Conservation (phyloP, 2,329 filamentous ascomycete genomes). For the Colletotrichum sp. region DNA sequence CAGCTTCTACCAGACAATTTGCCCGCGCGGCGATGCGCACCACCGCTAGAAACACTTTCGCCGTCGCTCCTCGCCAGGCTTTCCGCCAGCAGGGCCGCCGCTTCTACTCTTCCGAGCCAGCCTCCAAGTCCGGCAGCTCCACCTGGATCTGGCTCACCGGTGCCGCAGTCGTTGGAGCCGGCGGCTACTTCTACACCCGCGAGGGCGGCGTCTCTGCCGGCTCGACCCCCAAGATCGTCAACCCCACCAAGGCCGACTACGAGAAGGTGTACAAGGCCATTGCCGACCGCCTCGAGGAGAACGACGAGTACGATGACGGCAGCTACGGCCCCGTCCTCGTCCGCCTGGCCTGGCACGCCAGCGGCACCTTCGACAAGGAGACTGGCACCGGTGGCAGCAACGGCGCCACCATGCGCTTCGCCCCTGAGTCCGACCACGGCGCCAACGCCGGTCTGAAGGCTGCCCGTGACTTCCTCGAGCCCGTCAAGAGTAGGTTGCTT, state of each 20-base stretch:
- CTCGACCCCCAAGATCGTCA: constrained; percentile 57
- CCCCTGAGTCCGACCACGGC: constrained; percentile 86
- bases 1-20: constrained; percentile 44
- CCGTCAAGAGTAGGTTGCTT: constrained; percentile 72
- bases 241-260: constrained; percentile 84
- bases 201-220: constrained; percentile 55
- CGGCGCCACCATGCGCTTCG: constrained; percentile 95
- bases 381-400: constrained; percentile 93
- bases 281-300: constrained; percentile 79
- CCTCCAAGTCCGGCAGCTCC: constrained; percentile 54
- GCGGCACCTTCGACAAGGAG: constrained; percentile 88
- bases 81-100: constrained; percentile 79
- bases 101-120: constrained; percentile 76
- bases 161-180: constrained; percentile 63
- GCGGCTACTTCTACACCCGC: constrained; percentile 70
- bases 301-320: constrained; percentile 95
- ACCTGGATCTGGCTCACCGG: constrained; percentile 63
- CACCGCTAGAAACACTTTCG: constrained; percentile 63
- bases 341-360: constrained; percentile 92
- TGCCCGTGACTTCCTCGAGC: constrained; percentile 92
- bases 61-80: constrained; percentile 65
- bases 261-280: constrained; percentile 94
- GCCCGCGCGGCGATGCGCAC: constrained; percentile 65
- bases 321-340: constrained; percentile 93
- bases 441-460: constrained; percentile 89